Evolutionary conservation across 73 alveolate genomes (phyloP), one percentile per base, ranked within the genome.

Genomic region (Blepharisma japonicum): DNA sequence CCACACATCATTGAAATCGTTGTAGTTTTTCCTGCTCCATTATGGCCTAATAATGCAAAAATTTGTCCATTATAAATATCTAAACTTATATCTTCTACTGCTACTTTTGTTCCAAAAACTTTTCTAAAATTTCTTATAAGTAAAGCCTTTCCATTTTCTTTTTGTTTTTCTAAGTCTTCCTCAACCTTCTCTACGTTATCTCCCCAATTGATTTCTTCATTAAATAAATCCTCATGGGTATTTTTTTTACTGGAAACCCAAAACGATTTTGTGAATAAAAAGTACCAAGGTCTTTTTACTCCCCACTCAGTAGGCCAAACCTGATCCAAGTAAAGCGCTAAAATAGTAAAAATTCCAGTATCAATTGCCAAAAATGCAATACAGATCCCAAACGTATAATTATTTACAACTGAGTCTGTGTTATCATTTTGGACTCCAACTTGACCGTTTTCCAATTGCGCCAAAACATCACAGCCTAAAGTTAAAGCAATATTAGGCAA

Each of bases 11-110:
- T 93, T 2, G 97, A 91, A 7, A 95, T 88, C 8, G 99, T 92
- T 9, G 99, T 95, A 8, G 99, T 92, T 79, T 96, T 96, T 27
- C 99, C 99, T 27, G 99, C 99, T 11, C 99, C 99, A 72, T 96
- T 96, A 79, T 93, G 98, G 7, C 99, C 99, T 18, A 96, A 89
- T 9, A 94, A 86, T 3, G 98, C 97, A 66, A 92, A 92, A 55
- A 94, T 91, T 82, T 94, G 94, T n/a, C 97, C 98, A 39, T 81
- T 71, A 61, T 92, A 92, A 56, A 92, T 71, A 67, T 92, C 82
- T 68, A 94, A 78, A 45, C 81, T 81, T 6, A 94, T 71, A 67
- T 83, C 90, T 46, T 92, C 90, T 39, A 94, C 90, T 0, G 98
- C 98, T 45, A 50, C 77, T 51, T 89, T 83, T 27, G 67, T 80